These are phyloP conservation scores for Pharus latifolius DNA, from an alignment of 176 grass and related monocot genomes.

Conservation along the genomic window DNA sequence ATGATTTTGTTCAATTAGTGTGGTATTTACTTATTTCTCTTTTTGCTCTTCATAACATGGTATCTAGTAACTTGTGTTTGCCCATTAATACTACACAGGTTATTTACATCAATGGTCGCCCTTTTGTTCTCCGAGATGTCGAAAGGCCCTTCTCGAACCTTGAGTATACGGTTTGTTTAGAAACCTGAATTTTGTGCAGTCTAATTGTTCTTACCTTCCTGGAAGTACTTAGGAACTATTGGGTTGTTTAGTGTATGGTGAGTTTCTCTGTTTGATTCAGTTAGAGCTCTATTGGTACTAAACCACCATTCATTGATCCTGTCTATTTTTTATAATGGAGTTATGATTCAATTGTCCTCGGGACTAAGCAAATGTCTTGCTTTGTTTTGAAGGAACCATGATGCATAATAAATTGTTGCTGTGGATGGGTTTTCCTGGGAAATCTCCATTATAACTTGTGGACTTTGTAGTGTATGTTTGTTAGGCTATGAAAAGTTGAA, in stretches of 20 bases:
- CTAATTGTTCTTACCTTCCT: too few species aligned
- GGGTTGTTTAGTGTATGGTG: too few species aligned
- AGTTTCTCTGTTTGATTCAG: too few species aligned
- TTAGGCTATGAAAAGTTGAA: background rate
- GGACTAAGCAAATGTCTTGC: background rate
- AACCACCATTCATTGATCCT: background rate
- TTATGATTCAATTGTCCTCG: background rate
- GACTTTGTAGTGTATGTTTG: background rate
- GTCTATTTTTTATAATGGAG: background rate
- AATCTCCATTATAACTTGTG: background rate
- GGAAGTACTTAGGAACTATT: too few species aligned
- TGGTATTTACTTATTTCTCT: background rate
- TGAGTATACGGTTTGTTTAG: constrained; percentile 78
- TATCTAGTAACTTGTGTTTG: constrained; percentile 11
- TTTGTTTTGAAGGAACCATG: constrained; percentile 3
- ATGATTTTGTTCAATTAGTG: too few species aligned
- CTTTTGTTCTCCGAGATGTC: constrained; percentile 93
- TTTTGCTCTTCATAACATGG: background rate
- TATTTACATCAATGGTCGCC: constrained; percentile 80
- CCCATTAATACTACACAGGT: constrained; percentile 49
- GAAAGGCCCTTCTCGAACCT: constrained; percentile 98
- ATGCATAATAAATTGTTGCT: background rate
- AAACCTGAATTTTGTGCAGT: background rate
- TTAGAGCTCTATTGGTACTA: background rate
- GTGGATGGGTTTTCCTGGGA: background rate